These are phyloP conservation scores for Dimocarpus longan DNA, from an alignment of 345 rosid genomes.

Conservation along the genomic window DNA sequence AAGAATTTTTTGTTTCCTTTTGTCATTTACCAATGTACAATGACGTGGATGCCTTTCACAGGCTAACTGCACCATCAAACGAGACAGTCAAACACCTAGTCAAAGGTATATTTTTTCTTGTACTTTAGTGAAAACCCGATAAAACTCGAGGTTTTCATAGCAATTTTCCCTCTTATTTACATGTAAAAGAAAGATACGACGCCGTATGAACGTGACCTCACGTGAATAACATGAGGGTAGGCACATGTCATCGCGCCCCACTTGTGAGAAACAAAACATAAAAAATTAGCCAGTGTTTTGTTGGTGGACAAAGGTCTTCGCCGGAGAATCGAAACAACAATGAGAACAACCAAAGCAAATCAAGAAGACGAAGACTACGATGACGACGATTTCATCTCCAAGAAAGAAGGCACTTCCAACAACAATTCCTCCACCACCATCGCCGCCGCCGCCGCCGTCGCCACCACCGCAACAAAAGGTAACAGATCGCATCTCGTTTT, in stretches of 20 bases:
- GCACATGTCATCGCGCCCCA: conserved; percentile 27
- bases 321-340: conserved; percentile 21
- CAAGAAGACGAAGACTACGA: conserved; percentile 85
- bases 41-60: too few relatives aligned
- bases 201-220: conserved; percentile 25
- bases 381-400: conserved; percentile 69
- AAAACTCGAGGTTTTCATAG: too few relatives aligned
- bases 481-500: conserved; percentile 19
- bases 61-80: too few relatives aligned
- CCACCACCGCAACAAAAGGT: conserved; percentile 47
- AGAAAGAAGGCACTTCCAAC: conserved; percentile 56
- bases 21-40: too few relatives aligned
- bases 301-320: neutral
- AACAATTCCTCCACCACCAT: neutral
- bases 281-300: neutral
- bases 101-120: too few relatives aligned
- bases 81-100: too few relatives aligned
- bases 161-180: too few relatives aligned
- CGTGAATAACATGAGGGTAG: conserved; percentile 24
- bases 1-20: too few relatives aligned
- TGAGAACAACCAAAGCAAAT: conserved; percentile 73
- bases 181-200: neutral
- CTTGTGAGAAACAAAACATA: neutral
- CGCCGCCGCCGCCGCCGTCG: neutral
- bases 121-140: too few relatives aligned